Conservation (phyloP, 2,329 filamentous ascomycete species). For the Endothia cerciana region DNA sequence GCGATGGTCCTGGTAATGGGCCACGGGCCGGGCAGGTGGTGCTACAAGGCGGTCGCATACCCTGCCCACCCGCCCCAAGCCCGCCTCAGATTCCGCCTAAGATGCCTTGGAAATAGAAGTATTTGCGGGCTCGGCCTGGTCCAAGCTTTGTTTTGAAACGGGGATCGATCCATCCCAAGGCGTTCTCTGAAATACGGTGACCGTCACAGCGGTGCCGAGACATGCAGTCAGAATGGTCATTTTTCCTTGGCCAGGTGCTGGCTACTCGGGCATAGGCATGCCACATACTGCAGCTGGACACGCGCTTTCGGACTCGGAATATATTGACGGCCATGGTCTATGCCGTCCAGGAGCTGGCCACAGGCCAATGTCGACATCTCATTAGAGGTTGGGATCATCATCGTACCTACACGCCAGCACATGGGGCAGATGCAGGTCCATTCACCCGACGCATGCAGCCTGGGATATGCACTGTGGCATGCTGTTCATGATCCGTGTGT, state of each 20-base stretch:
- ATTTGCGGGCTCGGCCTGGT: background rate
- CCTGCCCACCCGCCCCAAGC: background rate
- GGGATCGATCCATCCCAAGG: conserved; percentile 1
- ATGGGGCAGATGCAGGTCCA: background rate
- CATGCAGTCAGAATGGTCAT: conserved; percentile 2
- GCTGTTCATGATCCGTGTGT: background rate
- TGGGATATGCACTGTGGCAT: background rate
- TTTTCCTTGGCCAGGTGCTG: background rate
- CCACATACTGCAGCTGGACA: background rate
- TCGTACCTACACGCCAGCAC: conserved; percentile 1
- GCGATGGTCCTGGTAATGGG: background rate
- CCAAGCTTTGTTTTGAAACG: conserved; percentile 17
- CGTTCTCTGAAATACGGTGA: background rate
- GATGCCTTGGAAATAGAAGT: conserved; percentile 6
- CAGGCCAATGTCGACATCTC: too few relatives aligned
- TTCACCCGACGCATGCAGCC: background rate
- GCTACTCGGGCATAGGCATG: too few relatives aligned
- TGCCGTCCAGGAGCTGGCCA: too few relatives aligned
- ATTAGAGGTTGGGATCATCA: background rate
- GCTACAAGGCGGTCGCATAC: background rate
- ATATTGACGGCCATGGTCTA: too few relatives aligned
- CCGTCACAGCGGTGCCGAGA: conserved; percentile 16
- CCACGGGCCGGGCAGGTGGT: background rate
- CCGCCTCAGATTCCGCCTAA: background rate
- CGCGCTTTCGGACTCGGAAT: too few relatives aligned